Percentiles rank a stretch among this genome's conserved stretches.
These are phyloP conservation scores for Trypanosoma brucei DNA, from an alignment of 208 protist species.

Conservation along the genomic window DNA sequence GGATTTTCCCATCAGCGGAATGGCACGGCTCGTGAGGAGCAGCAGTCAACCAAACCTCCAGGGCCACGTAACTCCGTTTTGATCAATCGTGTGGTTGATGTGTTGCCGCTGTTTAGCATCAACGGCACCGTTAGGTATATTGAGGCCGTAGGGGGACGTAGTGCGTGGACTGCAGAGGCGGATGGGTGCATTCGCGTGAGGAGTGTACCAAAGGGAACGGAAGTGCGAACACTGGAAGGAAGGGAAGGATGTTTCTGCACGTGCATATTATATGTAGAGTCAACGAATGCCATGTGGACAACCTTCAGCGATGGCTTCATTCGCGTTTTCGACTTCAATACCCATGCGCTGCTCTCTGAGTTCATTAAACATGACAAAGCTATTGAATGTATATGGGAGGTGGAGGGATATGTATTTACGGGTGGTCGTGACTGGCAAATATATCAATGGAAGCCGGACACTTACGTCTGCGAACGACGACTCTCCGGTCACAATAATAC, in stretches of 20 bases:
- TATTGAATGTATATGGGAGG: slow-evolving; percentile 21
- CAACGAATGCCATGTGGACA: slow-evolving; percentile 52
- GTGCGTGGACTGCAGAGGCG: slow-evolving; percentile 69
- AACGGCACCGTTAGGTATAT: slow-evolving; percentile 40
- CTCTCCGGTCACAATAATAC: slow-evolving; percentile 62
- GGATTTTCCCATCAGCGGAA: no score
- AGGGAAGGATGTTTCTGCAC: slow-evolving; percentile 55
- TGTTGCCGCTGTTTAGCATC: slow-evolving; percentile 55
- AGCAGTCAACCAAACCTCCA: neutral
- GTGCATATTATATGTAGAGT: slow-evolving; percentile 48
- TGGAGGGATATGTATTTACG: slow-evolving; percentile 70
- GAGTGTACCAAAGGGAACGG: slow-evolving; percentile 53
- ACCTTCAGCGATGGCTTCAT: slow-evolving; percentile 78
- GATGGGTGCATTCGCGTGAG: slow-evolving; percentile 68
- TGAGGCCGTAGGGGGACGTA: slow-evolving; percentile 55
- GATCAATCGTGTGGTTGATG: slow-evolving; percentile 41
- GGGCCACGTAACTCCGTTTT: neutral
- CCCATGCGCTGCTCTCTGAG: slow-evolving; percentile 27
- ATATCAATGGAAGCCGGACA: slow-evolving; percentile 46
- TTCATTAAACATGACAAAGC: slow-evolving; percentile 33
- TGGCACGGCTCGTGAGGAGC: neutral
- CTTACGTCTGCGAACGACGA: slow-evolving; percentile 30
- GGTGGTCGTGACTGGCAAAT: slow-evolving; percentile 79
- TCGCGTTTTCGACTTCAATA: slow-evolving; percentile 56
- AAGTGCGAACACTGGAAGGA: slow-evolving; percentile 39